Evolutionary conservation across 768 basidiomycete genomes (phyloP).

Genomic region (Lyophyllum semitale): DNA sequence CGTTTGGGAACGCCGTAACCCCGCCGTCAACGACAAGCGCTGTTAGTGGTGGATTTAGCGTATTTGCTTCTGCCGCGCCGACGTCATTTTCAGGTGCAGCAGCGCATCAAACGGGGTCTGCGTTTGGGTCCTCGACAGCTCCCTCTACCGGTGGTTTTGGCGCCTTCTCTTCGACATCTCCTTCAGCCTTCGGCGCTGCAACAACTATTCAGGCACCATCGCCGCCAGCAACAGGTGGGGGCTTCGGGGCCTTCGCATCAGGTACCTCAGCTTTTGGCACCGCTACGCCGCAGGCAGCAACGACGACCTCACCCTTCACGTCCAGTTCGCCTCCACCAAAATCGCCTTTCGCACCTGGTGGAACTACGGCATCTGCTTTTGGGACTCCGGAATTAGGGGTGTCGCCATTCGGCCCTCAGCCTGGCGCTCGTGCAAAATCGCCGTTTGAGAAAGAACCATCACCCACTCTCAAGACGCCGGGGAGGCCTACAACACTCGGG

Average conservation of each 20-base stretch:
- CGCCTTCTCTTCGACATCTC: constrained; percentile 22
- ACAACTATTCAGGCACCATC: constrained; percentile 1
- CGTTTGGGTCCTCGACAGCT: not conserved
- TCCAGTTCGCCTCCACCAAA: not conserved
- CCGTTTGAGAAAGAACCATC: constrained; percentile 3
- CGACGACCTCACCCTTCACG: not conserved
- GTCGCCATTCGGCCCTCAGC: constrained; percentile 10
- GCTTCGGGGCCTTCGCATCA: constrained; percentile 21
- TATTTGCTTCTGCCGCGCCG: constrained; percentile 18
- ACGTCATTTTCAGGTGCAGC: constrained; percentile 9
- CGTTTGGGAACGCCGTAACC: constrained; percentile 39
- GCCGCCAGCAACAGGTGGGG: constrained; percentile 7
- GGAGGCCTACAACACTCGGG: constrained; percentile 5
- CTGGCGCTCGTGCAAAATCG: constrained; percentile 4
- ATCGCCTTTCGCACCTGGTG: constrained; percentile 3
- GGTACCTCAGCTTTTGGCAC: constrained; percentile 25
- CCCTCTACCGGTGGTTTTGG: constrained; percentile 20
- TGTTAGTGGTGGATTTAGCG: constrained; percentile 35
- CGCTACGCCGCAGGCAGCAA: constrained; percentile 3
- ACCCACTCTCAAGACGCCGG: not conserved
- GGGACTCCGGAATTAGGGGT: constrained; percentile 5
- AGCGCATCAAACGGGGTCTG: not conserved
- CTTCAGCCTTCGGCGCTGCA: constrained; percentile 28
- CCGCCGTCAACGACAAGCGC: constrained; percentile 9
- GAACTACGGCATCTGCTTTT: constrained; percentile 9